These are phyloP conservation scores for Sergeia podlipaevii DNA, from an alignment of 208 protist genomes.

Conservation along the genomic window DNA sequence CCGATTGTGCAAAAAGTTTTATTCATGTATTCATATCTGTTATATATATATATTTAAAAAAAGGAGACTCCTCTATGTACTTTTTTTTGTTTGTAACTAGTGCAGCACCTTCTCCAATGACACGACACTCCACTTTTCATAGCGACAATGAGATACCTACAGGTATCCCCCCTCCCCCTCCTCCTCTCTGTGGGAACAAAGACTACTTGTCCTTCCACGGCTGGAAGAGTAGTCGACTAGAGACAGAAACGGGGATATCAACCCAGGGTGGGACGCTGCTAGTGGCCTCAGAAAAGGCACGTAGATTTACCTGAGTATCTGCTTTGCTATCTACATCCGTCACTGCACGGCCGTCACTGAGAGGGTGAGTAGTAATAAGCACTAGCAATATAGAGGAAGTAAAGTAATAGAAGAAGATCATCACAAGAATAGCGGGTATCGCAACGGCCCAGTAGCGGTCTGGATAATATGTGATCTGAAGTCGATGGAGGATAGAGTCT, in stretches of 20 bases:
- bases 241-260: constrained; percentile 80
- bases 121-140: too few species aligned
- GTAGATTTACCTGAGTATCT: constrained; percentile 45
- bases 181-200: too few species aligned
- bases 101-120: too few species aligned
- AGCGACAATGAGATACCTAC: too few species aligned
- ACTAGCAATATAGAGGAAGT: constrained; percentile 51
- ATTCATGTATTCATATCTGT: too few species aligned
- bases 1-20: too few species aligned
- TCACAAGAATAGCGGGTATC: constrained; percentile 70
- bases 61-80: too few species aligned
- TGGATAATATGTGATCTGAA: constrained; percentile 86
- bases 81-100: too few species aligned
- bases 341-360: constrained; percentile 66
- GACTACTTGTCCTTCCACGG: constrained; percentile 51
- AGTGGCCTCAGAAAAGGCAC: constrained; percentile 35
- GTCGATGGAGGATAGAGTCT: constrained; percentile 37
- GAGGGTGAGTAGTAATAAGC: constrained; percentile 68
- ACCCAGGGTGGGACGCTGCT: constrained; percentile 71
- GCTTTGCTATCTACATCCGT: constrained; percentile 64
- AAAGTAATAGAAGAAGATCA: constrained; percentile 75
- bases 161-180: too few species aligned
- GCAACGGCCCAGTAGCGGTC: constrained; percentile 91
- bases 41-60: too few species aligned
- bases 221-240: constrained; percentile 75